These are phyloP conservation scores for Abrus pulchellus DNA, from an alignment of 306 rosid genomes.

Conservation along the genomic window DNA sequence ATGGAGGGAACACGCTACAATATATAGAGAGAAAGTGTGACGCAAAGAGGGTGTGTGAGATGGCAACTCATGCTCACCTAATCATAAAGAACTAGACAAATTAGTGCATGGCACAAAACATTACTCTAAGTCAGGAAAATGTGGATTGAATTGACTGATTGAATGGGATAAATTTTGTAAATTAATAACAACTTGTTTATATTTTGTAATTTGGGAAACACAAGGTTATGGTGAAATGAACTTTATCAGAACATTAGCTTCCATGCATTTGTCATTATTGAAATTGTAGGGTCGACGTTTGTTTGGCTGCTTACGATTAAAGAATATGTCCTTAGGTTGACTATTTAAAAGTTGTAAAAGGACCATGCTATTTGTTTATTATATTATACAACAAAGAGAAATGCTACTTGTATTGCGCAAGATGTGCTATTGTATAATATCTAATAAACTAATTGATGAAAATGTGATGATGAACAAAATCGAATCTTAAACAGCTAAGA, in stretches of 20 bases:
- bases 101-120: conserved; percentile 30
- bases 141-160: conserved; percentile 42
- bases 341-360: conserved; percentile 39
- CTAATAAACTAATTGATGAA: neutral
- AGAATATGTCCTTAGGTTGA: conserved; percentile 36
- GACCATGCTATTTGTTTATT: neutral
- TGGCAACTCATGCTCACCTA: conserved; percentile 49
- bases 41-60: conserved; percentile 12
- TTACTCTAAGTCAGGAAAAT: neutral
- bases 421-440: neutral
- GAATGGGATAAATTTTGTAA: neutral
- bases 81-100: conserved; percentile 31
- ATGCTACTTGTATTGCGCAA: conserved; percentile 30
- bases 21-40: conserved; percentile 24
- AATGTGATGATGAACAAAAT: conserved; percentile 11
- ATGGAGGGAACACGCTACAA: neutral
- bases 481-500: neutral
- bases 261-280: neutral
- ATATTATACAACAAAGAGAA: conserved; percentile 36
- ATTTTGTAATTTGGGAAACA: neutral
- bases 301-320: conserved; percentile 22
- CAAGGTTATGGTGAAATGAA: conserved; percentile 34
- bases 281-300: neutral
- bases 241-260: neutral
- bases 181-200: neutral